A percentile compares a stretch with the other conserved stretches of the same genome.
These are phyloP conservation scores for Quercus cerris DNA, from an alignment of 306 rosid species.

Conservation along the genomic window DNA sequence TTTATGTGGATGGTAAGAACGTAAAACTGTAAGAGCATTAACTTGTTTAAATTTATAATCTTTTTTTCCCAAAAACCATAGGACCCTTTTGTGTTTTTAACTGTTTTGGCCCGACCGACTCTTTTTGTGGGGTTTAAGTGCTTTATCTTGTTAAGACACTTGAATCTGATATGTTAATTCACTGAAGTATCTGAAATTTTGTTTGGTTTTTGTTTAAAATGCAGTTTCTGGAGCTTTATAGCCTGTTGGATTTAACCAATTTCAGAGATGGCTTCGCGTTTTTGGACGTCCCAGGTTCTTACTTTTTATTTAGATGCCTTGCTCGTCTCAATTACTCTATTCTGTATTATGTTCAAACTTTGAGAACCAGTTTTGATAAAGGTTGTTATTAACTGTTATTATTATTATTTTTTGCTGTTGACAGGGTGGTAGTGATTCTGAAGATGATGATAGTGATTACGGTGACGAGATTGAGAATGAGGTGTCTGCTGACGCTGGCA, in stretches of 20 bases:
- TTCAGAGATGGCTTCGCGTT: slow-evolving; percentile 39
- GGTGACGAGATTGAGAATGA: slow-evolving; percentile 45
- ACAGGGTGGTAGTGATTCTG: slow-evolving; percentile 76
- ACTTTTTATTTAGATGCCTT: background rate
- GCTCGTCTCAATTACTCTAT: background rate
- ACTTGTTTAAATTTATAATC: background rate
- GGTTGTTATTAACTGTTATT: background rate
- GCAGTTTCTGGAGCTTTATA: background rate
- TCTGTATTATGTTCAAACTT: background rate
- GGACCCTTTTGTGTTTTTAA: background rate
- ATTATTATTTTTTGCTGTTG: background rate
- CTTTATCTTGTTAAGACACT: background rate
- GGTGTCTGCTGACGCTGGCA: slow-evolving; percentile 29
- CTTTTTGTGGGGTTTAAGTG: background rate
- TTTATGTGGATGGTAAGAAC: too few species aligned
- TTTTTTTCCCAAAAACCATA: background rate
- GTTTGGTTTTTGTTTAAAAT: background rate
- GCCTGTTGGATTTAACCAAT: background rate
- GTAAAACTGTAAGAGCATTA: too few species aligned
- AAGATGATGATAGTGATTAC: slow-evolving; percentile 65
- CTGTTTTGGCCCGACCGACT: background rate
- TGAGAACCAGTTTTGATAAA: background rate
- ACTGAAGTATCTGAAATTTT: background rate
- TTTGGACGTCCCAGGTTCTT: slow-evolving; percentile 5
- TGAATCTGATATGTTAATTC: background rate